These are phyloP conservation scores for Diospyros lotus DNA, from an alignment of 148 eudicot species.

Conservation along the genomic window DNA sequence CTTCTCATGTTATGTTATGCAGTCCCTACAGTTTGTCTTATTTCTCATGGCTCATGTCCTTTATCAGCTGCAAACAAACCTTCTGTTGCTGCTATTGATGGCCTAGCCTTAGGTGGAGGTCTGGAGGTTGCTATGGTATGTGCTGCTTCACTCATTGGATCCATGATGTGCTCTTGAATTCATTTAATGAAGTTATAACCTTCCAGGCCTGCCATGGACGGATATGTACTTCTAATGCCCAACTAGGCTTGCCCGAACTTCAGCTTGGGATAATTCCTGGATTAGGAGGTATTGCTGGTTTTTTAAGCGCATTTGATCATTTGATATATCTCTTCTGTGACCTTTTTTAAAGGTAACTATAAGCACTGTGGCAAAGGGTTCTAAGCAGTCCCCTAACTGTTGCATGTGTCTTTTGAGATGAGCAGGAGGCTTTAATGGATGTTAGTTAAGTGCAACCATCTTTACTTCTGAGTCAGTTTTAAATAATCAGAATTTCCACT, in stretches of 20 bases:
- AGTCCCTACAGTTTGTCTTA: background rate
- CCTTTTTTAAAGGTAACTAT: no score
- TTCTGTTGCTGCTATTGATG: slow-evolving; percentile 93
- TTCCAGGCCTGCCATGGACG: slow-evolving; percentile 92
- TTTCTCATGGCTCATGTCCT: slow-evolving; percentile 7
- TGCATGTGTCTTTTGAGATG: background rate
- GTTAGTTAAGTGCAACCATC: background rate
- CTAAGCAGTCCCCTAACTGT: background rate
- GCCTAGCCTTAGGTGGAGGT: slow-evolving; percentile 94
- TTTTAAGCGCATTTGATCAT: background rate
- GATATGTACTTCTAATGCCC: slow-evolving; percentile 77
- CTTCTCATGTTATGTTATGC: background rate
- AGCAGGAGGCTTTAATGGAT: background rate
- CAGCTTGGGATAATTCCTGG: slow-evolving; percentile 94
- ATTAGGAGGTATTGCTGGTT: slow-evolving; percentile 72
- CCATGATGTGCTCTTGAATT: background rate
- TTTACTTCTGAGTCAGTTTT: background rate
- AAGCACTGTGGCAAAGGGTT: no score
- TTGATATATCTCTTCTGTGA: background rate
- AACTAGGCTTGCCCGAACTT: slow-evolving; percentile 95
- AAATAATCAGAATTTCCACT: slow-evolving; percentile 7
- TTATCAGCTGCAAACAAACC: slow-evolving; percentile 78
- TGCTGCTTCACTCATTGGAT: background rate
- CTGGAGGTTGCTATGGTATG: slow-evolving; percentile 97
- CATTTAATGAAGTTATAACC: slow-evolving; percentile 1